Evolutionary conservation across 805 yeast genomes (phyloP), one percentile per base, ranked within the genome.

Genomic region (Metschnikowia peoriensis): DNA sequence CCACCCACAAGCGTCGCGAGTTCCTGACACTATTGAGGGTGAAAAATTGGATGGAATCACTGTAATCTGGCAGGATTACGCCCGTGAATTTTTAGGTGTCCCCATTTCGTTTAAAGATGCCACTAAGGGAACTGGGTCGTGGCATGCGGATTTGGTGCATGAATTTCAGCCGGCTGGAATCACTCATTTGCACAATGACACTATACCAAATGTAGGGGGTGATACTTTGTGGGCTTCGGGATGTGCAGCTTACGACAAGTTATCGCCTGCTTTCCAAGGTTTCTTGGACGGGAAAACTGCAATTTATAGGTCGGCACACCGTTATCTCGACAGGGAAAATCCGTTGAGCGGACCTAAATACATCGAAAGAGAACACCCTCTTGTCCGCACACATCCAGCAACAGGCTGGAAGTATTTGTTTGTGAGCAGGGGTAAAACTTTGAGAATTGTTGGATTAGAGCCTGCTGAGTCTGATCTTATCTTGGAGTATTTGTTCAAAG

Each of bases 161-260:
- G 86, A 82, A 66, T 68, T 70, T 43, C 80, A 79, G 51, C 85
- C 86, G 6, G 79, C 86, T 2, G 83, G 82, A 22, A 69, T 77
- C 57, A 81, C 86, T 4, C 79, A 76, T 55, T 69, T 83, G 59
- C 81, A 80, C 58, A 70, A 77, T 60, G 82, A 81, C 59, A 70
- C 81, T 16, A 72, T 78, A 28, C 82, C 83, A 7, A 60, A 61
- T 1, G 74, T 73, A 29, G 85, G 85, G 46, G 85, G 85, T 53
- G 85, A 81, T 62, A 81, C 85, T 14, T 57, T 70, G n/a, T 81
- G 83, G 82, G 64, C 79, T 4, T 76, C 82, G 40, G 84, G 84
- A 14, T 80, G 80, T 57, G 84, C 75, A 46, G 82, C 84, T 38
- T 81, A 77, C 62, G 85, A 81, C 58, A 78, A 78, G 65, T 69